phyloP scores from a whole-genome alignment of 106 monocot genomes.

The Vanilla planifolia region DNA sequence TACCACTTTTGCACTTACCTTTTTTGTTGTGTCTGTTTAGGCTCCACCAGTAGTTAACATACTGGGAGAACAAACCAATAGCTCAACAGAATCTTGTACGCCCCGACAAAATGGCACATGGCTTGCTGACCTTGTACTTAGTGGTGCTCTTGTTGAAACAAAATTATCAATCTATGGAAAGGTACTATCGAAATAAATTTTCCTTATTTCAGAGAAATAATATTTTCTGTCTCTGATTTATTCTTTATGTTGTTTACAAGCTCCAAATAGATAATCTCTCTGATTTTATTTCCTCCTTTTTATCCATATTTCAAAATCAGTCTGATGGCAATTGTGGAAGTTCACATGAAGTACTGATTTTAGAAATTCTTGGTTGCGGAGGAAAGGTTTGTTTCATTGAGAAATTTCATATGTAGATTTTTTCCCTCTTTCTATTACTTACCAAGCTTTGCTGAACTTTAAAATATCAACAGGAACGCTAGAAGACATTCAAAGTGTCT shows the following conservation, averaged over 20 bases:
- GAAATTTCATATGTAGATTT: background rate
- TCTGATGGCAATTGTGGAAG: conserved; percentile 29
- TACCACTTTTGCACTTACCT: background rate
- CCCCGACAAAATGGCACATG: conserved; percentile 21
- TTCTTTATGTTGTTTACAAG: background rate
- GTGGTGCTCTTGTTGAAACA: conserved; percentile 69
- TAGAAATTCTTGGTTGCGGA: conserved; percentile 73
- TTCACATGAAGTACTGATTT: conserved; percentile 43
- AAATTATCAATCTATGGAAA: conserved; percentile 84
- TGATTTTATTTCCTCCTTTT: background rate
- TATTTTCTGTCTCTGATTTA: background rate
- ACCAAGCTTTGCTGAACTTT: no score
- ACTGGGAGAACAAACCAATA: conserved; percentile 38
- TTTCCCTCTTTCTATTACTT: no score
- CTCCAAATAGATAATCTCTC: background rate
- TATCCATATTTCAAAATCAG: conserved; percentile 28
- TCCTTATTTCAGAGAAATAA: background rate
- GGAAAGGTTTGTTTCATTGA: conserved; percentile 62
- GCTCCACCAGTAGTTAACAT: conserved; percentile 64
- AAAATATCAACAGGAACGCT: no score
- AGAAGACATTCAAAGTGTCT: no score
- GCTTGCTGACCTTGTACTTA: conserved; percentile 67
- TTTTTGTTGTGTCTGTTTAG: conserved; percentile 23
- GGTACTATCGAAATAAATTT: conserved; percentile 27
- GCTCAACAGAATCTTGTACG: conserved; percentile 19